These are phyloP conservation scores for Paecilomyces variotii DNA, from an alignment of 2,329 filamentous ascomycete genomes.

Conservation along the genomic window DNA sequence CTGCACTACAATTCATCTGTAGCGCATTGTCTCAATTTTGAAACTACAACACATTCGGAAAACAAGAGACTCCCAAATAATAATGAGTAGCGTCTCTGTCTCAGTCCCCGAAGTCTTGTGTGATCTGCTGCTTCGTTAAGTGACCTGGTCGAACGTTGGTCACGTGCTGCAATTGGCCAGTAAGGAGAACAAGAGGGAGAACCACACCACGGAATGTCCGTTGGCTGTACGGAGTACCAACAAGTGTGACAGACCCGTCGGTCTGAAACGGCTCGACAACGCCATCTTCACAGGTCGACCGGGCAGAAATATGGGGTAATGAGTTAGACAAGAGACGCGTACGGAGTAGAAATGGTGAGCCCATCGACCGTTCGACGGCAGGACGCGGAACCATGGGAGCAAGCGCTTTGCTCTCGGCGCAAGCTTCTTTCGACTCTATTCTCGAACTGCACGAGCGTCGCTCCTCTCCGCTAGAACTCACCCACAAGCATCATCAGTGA, in stretches of 20 bases:
- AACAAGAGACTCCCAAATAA: not conserved
- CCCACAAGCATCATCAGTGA: not conserved
- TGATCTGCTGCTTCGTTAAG: not conserved
- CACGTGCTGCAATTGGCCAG: not conserved
- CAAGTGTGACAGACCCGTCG: not conserved
- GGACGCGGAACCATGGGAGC: not conserved
- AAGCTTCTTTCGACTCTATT: not conserved
- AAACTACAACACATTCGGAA: not conserved
- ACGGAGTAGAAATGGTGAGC: not conserved
- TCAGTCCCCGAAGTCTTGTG: not conserved
- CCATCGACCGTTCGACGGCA: not conserved
- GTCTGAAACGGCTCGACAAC: not conserved
- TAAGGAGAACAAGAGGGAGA: not conserved
- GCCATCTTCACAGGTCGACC: not conserved
- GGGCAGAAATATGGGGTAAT: not conserved
- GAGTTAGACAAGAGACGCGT: not conserved
- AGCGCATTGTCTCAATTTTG: not conserved
- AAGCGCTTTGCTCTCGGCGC: not conserved
- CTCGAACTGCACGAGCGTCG: not conserved
- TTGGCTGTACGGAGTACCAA: not conserved
- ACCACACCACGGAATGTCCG: not conserved
- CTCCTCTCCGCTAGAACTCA: constrained; percentile 5
- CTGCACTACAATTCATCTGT: not conserved
- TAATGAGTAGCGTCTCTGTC: not conserved
- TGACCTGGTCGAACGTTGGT: not conserved